Percentiles rank a stretch among this genome's conserved stretches.
Evolutionary conservation across 306 rosid species (phyloP).

Genomic region (Lotus japonicus): DNA sequence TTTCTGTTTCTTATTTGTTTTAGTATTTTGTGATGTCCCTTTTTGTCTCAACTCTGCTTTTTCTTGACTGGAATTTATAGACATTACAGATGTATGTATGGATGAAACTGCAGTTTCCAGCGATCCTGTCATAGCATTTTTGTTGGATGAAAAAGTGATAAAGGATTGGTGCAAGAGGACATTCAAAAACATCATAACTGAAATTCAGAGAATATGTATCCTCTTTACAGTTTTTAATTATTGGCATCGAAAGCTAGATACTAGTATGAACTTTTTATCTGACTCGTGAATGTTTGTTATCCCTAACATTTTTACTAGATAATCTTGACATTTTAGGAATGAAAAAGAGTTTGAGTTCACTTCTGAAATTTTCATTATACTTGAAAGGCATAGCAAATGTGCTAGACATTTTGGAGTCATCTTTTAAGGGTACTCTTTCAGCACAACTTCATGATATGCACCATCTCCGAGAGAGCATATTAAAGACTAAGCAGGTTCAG

Average conservation of each 20-base stretch:
- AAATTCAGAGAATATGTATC: constrained; percentile 87
- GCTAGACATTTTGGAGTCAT: constrained; percentile 81
- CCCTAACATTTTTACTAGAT: constrained; percentile 53
- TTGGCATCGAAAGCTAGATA: constrained; percentile 10
- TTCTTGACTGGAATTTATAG: constrained; percentile 68
- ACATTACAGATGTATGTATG: constrained; percentile 97
- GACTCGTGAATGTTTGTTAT: background rate
- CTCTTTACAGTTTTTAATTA: constrained; percentile 30
- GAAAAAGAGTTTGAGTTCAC: constrained; percentile 49
- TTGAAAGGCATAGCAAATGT: constrained; percentile 82
- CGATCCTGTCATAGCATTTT: constrained; percentile 93
- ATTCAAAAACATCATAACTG: constrained; percentile 56
- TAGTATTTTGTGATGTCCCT: background rate
- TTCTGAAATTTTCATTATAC: constrained; percentile 59
- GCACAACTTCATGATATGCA: constrained; percentile 79
- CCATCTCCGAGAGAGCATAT: constrained; percentile 75
- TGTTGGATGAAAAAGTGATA: constrained; percentile 99
- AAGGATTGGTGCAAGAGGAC: constrained; percentile 98
- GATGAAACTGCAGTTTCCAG: constrained; percentile 98
- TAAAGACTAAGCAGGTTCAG: constrained; percentile 85
- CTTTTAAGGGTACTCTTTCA: constrained; percentile 78
- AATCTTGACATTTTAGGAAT: constrained; percentile 45
- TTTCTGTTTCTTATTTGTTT: background rate
- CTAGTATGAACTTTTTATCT: background rate
- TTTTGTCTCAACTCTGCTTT: constrained; percentile 8